These are phyloP conservation scores for Sistotremastrum suecicum DNA, from an alignment of 768 basidiomycete genomes.

Conservation along the genomic window DNA sequence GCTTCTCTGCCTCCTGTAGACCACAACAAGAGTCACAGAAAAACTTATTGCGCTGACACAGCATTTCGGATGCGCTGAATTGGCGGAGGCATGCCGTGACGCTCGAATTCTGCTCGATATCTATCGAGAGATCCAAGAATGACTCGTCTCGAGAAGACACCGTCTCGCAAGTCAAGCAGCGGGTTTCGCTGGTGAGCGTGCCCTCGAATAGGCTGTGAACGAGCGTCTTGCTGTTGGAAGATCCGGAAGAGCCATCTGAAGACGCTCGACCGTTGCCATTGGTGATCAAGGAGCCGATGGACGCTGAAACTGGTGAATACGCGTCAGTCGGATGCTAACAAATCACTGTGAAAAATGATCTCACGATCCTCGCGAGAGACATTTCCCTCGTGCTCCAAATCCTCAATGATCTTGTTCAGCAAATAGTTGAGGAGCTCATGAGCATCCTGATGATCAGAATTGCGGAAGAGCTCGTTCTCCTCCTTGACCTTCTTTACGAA, in stretches of 20 bases:
- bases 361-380: constrained; percentile 49
- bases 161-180: constrained; percentile 95
- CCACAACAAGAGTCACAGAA: constrained; percentile 97
- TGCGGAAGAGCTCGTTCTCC: constrained; percentile 81
- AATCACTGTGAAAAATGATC: constrained; percentile 17
- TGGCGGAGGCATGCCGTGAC: constrained; percentile 91
- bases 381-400: constrained; percentile 52
- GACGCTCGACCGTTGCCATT: constrained; percentile 17
- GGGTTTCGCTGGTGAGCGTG: constrained; percentile 87
- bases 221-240: constrained; percentile 40
- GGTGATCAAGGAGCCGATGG: constrained; percentile 25
- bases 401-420: constrained; percentile 86
- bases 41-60: constrained; percentile 96
- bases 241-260: constrained; percentile 28
- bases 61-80: constrained; percentile 97
- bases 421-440: constrained; percentile 96
- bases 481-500: constrained; percentile 92
- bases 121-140: constrained; percentile 97
- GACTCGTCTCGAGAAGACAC: constrained; percentile 89
- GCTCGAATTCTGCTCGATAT: constrained; percentile 96
- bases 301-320: constrained; percentile 33
- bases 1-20: constrained; percentile 96
- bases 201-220: constrained; percentile 93
- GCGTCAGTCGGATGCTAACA: constrained; percentile 30
- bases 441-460: constrained; percentile 93